phyloP scores from a whole-genome alignment of 495 filamentous ascomycete genomes.

The Penicillium coprophilum region DNA sequence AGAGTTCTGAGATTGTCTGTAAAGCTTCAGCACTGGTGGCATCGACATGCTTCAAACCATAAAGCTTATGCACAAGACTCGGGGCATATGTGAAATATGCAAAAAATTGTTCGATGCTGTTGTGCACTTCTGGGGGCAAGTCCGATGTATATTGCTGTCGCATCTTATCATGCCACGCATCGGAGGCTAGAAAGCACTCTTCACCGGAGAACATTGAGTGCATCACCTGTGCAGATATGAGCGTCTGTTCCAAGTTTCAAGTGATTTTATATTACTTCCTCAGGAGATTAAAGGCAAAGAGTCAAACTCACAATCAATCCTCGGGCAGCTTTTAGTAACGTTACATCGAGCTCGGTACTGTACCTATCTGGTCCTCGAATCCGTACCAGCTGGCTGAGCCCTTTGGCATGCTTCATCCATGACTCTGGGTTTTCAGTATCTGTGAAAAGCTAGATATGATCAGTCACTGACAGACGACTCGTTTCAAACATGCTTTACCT shows the following conservation, averaged over 20 bases:
- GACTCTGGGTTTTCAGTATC: constrained; percentile 32
- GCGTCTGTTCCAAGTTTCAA: not conserved
- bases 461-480: not conserved
- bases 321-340: constrained; percentile 33
- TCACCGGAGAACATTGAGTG: constrained; percentile 37
- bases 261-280: not conserved
- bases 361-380: constrained; percentile 31
- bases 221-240: constrained; percentile 30
- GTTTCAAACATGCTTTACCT: constrained; percentile 25
- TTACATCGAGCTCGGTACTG: constrained; percentile 26
- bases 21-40: constrained; percentile 11
- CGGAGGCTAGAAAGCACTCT: constrained; percentile 31
- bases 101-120: constrained; percentile 33
- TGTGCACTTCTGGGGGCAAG: constrained; percentile 16
- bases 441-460: constrained; percentile 30
- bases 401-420: constrained; percentile 43
- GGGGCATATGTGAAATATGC: constrained; percentile 34
- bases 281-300: not conserved
- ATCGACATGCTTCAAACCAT: constrained; percentile 24
- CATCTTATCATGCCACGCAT: constrained; percentile 37
- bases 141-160: constrained; percentile 20
- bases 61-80: constrained; percentile 33
- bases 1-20: constrained; percentile 18
- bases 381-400: constrained; percentile 31
- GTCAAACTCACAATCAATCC: constrained; percentile 32